phyloP scores from a whole-genome alignment of 768 basidiomycete genomes.

The Pleurotus eryngii region DNA sequence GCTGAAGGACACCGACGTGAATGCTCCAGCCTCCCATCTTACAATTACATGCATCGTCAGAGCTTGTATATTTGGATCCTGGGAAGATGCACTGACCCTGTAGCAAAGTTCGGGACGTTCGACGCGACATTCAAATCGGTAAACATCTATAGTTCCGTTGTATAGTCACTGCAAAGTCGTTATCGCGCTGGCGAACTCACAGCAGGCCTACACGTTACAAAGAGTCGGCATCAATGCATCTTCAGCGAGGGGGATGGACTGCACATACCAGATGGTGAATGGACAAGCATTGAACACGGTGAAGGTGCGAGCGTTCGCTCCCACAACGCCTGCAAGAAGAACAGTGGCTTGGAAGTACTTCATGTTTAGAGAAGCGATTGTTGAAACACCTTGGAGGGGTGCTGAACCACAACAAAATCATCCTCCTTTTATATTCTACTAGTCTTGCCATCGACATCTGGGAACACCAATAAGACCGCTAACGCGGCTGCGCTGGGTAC shows the following conservation, averaged over 20 bases:
- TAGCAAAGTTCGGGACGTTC: slow-evolving; percentile 25
- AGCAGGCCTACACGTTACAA: slow-evolving; percentile 39
- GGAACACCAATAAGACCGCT: background rate
- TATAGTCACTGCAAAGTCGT: slow-evolving; percentile 11
- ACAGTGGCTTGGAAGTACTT: slow-evolving; percentile 23
- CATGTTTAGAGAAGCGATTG: slow-evolving; percentile 17
- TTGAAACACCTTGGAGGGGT: background rate
- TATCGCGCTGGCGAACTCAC: slow-evolving; percentile 18
- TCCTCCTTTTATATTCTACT: background rate
- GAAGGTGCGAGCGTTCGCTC: slow-evolving; percentile 51
- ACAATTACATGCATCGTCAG: too few species aligned
- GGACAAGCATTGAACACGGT: slow-evolving; percentile 61
- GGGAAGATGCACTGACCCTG: slow-evolving; percentile 28
- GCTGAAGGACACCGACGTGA: slow-evolving; percentile 28
- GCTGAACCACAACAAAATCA: background rate
- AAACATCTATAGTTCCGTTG: slow-evolving; percentile 26
- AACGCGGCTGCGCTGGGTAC: background rate
- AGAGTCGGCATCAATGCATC: background rate
- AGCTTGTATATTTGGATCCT: too few species aligned
- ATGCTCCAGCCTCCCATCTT: slow-evolving; percentile 29
- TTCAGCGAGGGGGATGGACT: background rate
- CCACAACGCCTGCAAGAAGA: slow-evolving; percentile 25
- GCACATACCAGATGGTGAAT: slow-evolving; percentile 61
- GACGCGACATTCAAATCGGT: slow-evolving; percentile 41
- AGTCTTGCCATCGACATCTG: background rate